These are phyloP conservation scores for Aschersonia sp. DNA, from an alignment of 2,329 filamentous ascomycete species.

Conservation along the genomic window DNA sequence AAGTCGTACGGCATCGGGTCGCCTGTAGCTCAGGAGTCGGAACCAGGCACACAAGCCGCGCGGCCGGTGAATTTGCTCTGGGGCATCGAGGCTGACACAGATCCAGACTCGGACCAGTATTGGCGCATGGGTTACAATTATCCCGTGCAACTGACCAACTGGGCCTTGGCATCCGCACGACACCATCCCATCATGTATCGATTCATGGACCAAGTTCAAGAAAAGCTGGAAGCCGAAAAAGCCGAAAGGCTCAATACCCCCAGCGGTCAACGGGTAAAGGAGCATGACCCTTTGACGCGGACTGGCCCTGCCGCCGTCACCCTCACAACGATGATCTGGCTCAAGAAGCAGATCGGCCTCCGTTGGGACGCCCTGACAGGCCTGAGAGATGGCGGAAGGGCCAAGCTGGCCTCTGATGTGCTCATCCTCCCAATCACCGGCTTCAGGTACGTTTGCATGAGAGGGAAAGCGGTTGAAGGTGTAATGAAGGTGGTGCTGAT, in stretches of 20 bases:
- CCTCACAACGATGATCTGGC: conserved; percentile 8
- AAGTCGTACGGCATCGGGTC: conserved; percentile 4
- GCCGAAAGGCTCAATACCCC: conserved; percentile 1
- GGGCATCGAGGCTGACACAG: conserved; percentile 11
- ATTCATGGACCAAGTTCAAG: conserved; percentile 9
- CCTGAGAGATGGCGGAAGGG: conserved; percentile 8
- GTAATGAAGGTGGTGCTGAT: not conserved
- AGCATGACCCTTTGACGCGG: conserved; percentile 8
- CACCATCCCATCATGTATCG: conserved; percentile 8
- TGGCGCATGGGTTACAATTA: conserved; percentile 13
- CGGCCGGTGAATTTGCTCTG: conserved; percentile 10
- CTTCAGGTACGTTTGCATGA: conserved; percentile 7
- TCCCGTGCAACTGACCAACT: conserved; percentile 11
- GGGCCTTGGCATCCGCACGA: conserved; percentile 11
- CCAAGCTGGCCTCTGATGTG: conserved; percentile 9
- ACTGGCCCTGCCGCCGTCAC: conserved; percentile 12
- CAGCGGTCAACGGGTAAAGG: not conserved
- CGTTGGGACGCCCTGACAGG: conserved; percentile 11
- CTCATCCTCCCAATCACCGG: conserved; percentile 10
- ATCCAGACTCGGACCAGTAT: conserved; percentile 8
- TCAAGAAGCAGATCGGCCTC: conserved; percentile 7
- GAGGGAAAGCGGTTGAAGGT: too few species aligned
- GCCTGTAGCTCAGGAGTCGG: too few species aligned
- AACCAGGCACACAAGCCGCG: not conserved
- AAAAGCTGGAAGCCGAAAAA: conserved; percentile 4